Conservation (phyloP, 768 basidiomycete genomes). For the Russula abietina region DNA sequence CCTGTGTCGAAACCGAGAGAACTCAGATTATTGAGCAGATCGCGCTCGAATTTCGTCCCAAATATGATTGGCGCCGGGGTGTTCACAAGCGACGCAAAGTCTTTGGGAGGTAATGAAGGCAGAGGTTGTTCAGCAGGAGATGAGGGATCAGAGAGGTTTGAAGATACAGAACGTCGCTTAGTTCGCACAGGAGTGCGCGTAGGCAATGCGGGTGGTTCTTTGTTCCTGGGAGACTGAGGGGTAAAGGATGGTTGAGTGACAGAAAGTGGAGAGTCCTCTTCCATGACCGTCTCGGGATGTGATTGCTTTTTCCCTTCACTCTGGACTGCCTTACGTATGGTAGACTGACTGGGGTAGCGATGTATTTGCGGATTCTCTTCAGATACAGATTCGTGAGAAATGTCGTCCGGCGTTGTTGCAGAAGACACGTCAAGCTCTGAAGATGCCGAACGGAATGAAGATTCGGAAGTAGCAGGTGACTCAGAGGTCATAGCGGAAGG, state of each 20-base stretch:
- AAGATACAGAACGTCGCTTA: conserved; percentile 92
- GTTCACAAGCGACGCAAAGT: conserved; percentile 58
- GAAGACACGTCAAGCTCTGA: conserved; percentile 36
- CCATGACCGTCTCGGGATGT: conserved; percentile 46
- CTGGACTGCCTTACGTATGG: conserved; percentile 42
- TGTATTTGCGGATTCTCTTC: conserved; percentile 36
- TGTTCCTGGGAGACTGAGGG: conserved; percentile 28
- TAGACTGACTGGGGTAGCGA: conserved; percentile 51
- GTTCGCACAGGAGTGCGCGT: conserved; percentile 89
- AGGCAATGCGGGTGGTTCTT: conserved; percentile 53
- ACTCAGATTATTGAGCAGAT: conserved; percentile 69
- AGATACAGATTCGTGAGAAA: conserved; percentile 19
- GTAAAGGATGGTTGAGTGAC: conserved; percentile 28
- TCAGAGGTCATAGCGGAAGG: conserved; percentile 30
- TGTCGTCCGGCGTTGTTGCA: conserved; percentile 53
- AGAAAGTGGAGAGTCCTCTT: conserved; percentile 39
- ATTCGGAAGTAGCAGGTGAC: conserved; percentile 47
- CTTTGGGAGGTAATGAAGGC: conserved; percentile 38
- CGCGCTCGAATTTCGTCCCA: conserved; percentile 73
- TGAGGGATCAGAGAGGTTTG: conserved; percentile 62
- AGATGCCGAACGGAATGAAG: conserved; percentile 32
- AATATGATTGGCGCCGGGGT: conserved; percentile 79
- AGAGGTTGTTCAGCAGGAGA: conserved; percentile 38
- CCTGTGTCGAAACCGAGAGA: conserved; percentile 84
- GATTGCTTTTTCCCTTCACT: conserved; percentile 31